Conservation (phyloP, 108 stramenopile genomes). For the Cyclotella cryptica region DNA sequence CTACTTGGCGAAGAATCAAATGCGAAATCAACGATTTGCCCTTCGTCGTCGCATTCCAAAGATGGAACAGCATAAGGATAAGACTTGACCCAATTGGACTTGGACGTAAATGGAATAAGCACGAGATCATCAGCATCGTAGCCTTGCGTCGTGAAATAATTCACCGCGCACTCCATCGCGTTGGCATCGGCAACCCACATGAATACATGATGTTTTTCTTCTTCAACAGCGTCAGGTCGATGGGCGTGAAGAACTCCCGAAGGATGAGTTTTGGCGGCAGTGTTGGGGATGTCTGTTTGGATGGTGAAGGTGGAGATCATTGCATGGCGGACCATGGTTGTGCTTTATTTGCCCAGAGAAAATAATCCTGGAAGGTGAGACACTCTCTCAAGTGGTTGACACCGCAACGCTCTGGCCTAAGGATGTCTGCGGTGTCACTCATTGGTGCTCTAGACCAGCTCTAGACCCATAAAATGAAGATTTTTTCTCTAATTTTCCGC, state of each 20-base stretch:
- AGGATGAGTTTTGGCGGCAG: background rate
- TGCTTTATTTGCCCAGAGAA: too few relatives aligned
- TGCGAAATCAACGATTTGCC: background rate
- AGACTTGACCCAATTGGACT: background rate
- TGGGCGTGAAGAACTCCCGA: background rate
- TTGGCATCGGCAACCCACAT: background rate
- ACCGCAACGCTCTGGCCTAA: too few relatives aligned
- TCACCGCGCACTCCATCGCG: background rate
- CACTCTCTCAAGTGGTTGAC: too few relatives aligned
- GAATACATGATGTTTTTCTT: background rate
- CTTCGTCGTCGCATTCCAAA: background rate
- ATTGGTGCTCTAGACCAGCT: too few relatives aligned
- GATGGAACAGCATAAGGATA: background rate
- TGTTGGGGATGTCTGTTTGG: background rate
- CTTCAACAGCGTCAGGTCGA: background rate
- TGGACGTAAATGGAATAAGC: background rate
- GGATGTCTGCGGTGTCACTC: too few relatives aligned
- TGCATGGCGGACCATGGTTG: too few relatives aligned
- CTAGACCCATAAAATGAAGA: too few relatives aligned
- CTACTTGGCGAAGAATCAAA: too few relatives aligned
- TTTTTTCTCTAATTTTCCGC: too few relatives aligned
- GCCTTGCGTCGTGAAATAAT: background rate
- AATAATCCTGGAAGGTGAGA: too few relatives aligned
- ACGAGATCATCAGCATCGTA: background rate
- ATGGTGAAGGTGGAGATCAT: background rate